Conservation (phyloP, 2,329 filamentous ascomycete species). For the Claviceps sp. region DNA sequence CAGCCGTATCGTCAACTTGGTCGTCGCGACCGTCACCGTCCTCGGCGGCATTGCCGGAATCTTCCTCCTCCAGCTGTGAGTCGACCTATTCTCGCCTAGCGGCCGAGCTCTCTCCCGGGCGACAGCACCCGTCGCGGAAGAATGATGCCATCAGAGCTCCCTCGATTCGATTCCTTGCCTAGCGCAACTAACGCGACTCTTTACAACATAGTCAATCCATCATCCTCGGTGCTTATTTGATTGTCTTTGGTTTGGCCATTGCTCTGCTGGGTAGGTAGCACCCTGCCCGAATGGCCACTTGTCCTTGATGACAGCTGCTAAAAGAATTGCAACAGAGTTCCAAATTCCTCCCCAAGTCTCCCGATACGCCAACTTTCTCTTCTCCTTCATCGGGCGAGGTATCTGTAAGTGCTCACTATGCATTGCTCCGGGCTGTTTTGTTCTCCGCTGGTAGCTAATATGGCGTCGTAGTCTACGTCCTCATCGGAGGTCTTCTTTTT, state of each 20-base stretch:
- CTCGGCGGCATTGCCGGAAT: slow-evolving; percentile 69
- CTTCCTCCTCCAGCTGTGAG: slow-evolving; percentile 48
- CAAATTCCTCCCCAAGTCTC: slow-evolving; percentile 87
- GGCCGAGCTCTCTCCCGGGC: not conserved
- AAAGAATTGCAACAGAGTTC: slow-evolving; percentile 49
- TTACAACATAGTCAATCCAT: slow-evolving; percentile 27
- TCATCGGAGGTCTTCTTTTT: slow-evolving; percentile 77
- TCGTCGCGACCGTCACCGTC: slow-evolving; percentile 73
- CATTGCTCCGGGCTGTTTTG: too few species aligned
- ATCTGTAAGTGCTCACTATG: slow-evolving; percentile 53
- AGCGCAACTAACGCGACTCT: not conserved
- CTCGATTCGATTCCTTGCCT: not conserved
- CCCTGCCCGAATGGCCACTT: not conserved
- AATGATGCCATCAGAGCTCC: not conserved
- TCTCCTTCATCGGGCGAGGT: slow-evolving; percentile 92
- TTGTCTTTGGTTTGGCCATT: slow-evolving; percentile 75
- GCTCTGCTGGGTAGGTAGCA: slow-evolving; percentile 43
- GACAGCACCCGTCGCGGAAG: not conserved
- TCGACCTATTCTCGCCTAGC: slow-evolving; percentile 9
- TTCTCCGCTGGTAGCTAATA: slow-evolving; percentile 1
- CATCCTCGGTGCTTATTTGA: slow-evolving; percentile 75
- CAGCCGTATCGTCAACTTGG: slow-evolving; percentile 92
- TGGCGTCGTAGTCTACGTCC: slow-evolving; percentile 68
- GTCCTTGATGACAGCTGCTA: slow-evolving; percentile 7
- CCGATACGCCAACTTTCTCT: slow-evolving; percentile 93